Evolutionary conservation across 2,329 filamentous ascomycete genomes (phyloP), one percentile per base, ranked within the genome.

Genomic region (Colletotrichum nymphaeae): DNA sequence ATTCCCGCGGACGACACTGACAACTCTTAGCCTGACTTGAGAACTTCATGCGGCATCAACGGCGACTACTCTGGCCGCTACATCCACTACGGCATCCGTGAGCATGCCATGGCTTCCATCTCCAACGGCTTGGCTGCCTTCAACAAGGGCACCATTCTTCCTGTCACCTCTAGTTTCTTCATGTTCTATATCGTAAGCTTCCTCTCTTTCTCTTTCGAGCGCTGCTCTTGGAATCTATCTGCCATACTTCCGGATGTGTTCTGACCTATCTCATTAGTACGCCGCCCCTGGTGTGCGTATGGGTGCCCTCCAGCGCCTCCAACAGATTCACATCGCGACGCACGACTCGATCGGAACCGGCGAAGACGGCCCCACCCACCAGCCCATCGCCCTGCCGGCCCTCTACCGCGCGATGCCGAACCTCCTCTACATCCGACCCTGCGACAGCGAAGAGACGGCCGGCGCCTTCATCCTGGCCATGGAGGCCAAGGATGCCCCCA

Each of bases 341-440:
- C 90, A 92, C 79, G 90, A 92, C 80, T 87, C 84, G 8, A 88
- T 91, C 58, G 90, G 87, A 24, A 88, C 85, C 49, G 90, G 90
- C 1, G 87, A 92, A 75, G 87, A 92, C 74, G 90, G 90, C 0
- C 90, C 89, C 0, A 92, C 90, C 0, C 90, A 92, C 75, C 90
- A 92, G 78, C 90, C 90, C 2, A 87, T 92, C 35, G 90, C 86
- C 46, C 82, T 92, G 0, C 86, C 87, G 11, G 80, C 86, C 0
- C 81, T 92, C 2, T 92, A 89, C 78, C 87, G 90, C 5, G 87
- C 89, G 28, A 92, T 92, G 89, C 90, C 90, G 0, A 91, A 91
- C 72, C 74, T 92, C 0, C 80, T 88, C 1, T 91, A 91, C 78
- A 89, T 92, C 68, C 87, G 90, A 0, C 90, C 90, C 0, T 85